These are phyloP conservation scores for Trichomonas vaginalis DNA, from an alignment of 208 protist species.

Conservation along the genomic window DNA sequence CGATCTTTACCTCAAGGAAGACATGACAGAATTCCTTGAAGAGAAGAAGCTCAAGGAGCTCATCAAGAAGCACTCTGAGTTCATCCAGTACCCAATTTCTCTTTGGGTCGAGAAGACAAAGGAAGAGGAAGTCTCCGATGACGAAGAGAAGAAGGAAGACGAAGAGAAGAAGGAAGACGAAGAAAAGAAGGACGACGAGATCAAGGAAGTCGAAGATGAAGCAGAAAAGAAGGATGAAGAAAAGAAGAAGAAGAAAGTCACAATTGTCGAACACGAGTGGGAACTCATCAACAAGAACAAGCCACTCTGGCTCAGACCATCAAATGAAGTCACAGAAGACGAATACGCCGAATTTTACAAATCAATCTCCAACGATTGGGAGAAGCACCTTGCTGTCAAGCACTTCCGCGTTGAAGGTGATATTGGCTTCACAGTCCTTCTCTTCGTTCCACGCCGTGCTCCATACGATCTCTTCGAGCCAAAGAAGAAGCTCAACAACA, in stretches of 20 bases:
- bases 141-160: neutral
- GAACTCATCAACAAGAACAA: constrained; percentile 92
- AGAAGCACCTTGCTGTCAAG: constrained; percentile 80
- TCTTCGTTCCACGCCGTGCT: constrained; percentile 78
- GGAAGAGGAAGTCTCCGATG: constrained; percentile 20
- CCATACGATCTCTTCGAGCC: constrained; percentile 91
- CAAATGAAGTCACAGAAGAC: constrained; percentile 80
- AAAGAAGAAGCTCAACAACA: constrained; percentile 89
- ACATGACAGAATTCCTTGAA: constrained; percentile 67
- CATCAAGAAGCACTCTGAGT: constrained; percentile 95
- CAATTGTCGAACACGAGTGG: constrained; percentile 54
- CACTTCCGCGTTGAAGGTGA: constrained; percentile 90
- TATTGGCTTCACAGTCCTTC: constrained; percentile 78
- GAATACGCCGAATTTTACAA: constrained; percentile 98
- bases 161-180: constrained; percentile 36
- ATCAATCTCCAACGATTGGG: constrained; percentile 81
- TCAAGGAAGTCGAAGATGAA: too few species aligned
- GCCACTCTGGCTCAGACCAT: constrained; percentile 84
- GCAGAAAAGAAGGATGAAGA: neutral
- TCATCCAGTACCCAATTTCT: constrained; percentile 92
- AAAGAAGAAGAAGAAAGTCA: constrained; percentile 44
- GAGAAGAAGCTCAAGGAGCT: constrained; percentile 79
- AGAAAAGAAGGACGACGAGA: constrained; percentile 34
- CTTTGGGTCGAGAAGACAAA: constrained; percentile 39
- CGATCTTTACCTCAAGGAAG: constrained; percentile 75